Conservation (phyloP, 768 basidiomycete species). For the Sistotremastrum suecicum region DNA sequence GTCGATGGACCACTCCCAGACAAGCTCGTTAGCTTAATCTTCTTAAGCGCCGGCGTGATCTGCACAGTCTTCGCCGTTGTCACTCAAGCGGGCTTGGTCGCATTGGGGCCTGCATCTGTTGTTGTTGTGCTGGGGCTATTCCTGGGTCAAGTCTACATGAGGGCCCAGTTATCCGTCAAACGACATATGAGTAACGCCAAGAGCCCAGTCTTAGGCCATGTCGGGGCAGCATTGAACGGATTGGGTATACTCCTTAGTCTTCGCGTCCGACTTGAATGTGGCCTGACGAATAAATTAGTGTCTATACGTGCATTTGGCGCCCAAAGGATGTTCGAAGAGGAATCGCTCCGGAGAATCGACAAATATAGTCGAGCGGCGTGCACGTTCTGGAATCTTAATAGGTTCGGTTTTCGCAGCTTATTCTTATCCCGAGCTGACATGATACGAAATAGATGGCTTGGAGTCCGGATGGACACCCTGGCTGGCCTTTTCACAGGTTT, state of each 20-base stretch:
- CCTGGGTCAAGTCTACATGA: slow-evolving; percentile 37
- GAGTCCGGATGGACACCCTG: slow-evolving; percentile 36
- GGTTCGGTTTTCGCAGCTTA: slow-evolving; percentile 5
- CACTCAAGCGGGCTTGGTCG: slow-evolving; percentile 28
- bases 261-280: background rate
- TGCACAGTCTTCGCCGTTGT: slow-evolving; percentile 30
- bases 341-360: slow-evolving; percentile 39
- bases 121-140: slow-evolving; percentile 24
- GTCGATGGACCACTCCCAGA: slow-evolving; percentile 4
- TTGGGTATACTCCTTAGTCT: slow-evolving; percentile 16
- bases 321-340: slow-evolving; percentile 29
- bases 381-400: slow-evolving; percentile 39
- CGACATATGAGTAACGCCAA: slow-evolving; percentile 12
- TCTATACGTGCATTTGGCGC: slow-evolving; percentile 56
- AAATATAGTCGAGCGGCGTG: slow-evolving; percentile 31
- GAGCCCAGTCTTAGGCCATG: slow-evolving; percentile 7
- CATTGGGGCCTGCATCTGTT: slow-evolving; percentile 20
- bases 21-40: slow-evolving; percentile 14
- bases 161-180: slow-evolving; percentile 41
- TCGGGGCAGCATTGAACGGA: slow-evolving; percentile 46
- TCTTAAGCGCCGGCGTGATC: slow-evolving; percentile 21
- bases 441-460: slow-evolving; percentile 16
- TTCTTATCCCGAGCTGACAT: background rate
- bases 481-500: slow-evolving; percentile 21
- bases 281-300: slow-evolving; percentile 7